Conservation (phyloP, 2,329 filamentous ascomycete species). For the Colletotrichum cuscutae region DNA sequence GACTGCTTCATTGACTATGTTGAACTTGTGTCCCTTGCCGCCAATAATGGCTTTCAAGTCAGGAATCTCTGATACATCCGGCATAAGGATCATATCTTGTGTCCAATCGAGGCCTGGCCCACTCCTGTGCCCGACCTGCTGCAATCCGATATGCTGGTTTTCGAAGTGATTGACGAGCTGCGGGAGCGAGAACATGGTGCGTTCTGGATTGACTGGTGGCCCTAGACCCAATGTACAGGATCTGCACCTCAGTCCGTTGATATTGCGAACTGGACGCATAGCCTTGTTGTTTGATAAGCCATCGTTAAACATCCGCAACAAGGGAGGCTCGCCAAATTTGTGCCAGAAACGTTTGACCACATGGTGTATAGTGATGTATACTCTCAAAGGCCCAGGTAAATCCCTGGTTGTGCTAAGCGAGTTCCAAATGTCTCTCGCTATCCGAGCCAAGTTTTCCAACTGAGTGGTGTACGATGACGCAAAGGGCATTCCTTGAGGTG, state of each 20-base stretch:
- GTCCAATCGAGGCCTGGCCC: conserved; percentile 52
- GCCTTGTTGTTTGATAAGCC: conserved; percentile 65
- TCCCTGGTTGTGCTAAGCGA: conserved; percentile 68
- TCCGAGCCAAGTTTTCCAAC: conserved; percentile 63
- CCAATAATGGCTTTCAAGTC: conserved; percentile 42
- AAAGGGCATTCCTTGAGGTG: not conserved
- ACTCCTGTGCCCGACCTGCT: not conserved
- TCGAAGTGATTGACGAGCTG: conserved; percentile 71
- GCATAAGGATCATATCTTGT: conserved; percentile 57
- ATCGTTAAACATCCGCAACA: conserved; percentile 69
- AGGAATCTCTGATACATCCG: conserved; percentile 45
- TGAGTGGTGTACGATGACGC: conserved; percentile 49
- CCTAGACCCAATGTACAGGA: conserved; percentile 51
- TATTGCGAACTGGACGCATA: conserved; percentile 65
- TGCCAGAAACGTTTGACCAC: conserved; percentile 66
- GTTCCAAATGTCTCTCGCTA: conserved; percentile 72
- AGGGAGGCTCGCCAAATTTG: conserved; percentile 66
- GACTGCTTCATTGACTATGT: conserved; percentile 51
- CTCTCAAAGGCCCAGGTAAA: conserved; percentile 69
- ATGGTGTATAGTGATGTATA: conserved; percentile 73
- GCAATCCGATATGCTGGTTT: conserved; percentile 44
- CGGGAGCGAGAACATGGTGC: conserved; percentile 63
- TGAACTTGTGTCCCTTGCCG: conserved; percentile 45
- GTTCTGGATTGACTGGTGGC: conserved; percentile 43
- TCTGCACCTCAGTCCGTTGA: conserved; percentile 66